Base-by-base conservation (phyloP, 2,329 filamentous ascomycete species). In the Berkeleyomyces basicola region DNA sequence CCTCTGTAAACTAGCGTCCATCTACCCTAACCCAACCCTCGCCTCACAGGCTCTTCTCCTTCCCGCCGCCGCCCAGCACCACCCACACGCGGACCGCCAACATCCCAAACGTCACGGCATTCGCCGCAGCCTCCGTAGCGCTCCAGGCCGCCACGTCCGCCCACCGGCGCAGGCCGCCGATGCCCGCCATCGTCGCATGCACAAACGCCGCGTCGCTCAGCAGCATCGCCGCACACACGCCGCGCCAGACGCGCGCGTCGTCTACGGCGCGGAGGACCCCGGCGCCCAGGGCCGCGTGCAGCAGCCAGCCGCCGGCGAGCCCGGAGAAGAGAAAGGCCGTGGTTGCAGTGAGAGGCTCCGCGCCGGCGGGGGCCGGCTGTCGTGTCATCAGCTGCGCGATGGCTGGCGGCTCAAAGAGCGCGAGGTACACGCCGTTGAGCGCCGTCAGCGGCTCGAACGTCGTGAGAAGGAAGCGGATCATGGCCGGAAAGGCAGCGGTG, bases 221-320 rank as follows among this genome's bases (percentile, higher is more conserved):
- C 42, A 65, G 36, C 62, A 58, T 61, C 14, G 43, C 64, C 47
- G 36, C 43, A 53, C 64, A 65, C 14, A 65, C 23, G 31, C 46
- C 40, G 11, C 60, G 53, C 64, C 64, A 65, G 11, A 62, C 51
- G n/a, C 43, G 37, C 62, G 44, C 58, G 47, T 65, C 58, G 36
- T 62, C 58, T 14, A 31, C 46, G 2, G 23, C 14, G 11, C 63
- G 53, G 40, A 65, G 51, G 23, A 61, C 57, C 1, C 60, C 14
- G 10, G 53, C 62, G 36, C 47, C 62, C n/a, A 64, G 11, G 11
- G 62, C 61, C 36, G 61, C 58, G 46, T 64, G 61, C 36, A 63
- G 49, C 31, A 64, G 61, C 63, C 65, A 66, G 14, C 63, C 59
- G 37, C 40, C 65, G 11, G 57, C 63, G 4, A 66, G 47, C 16